Percentiles rank a stretch among this genome's conserved stretches.
phyloP scores from a whole-genome alignment of 305 asterid genomes.

The Plantago rigida region DNA sequence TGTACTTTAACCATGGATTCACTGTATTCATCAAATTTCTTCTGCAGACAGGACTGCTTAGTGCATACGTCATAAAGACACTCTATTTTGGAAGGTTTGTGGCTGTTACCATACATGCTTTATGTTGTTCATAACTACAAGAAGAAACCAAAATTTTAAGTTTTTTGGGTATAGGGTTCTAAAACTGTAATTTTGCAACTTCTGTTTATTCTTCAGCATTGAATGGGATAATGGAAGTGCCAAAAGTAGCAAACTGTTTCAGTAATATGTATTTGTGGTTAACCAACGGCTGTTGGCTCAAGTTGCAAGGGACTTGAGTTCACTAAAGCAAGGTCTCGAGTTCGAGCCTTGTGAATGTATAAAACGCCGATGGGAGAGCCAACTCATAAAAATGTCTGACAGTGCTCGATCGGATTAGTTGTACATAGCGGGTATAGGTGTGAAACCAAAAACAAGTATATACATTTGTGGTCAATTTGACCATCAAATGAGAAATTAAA shows the following conservation, averaged over 20 bases:
- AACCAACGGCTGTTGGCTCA: no score
- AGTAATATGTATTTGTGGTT: neutral
- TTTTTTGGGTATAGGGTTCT: neutral
- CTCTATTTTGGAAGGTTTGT: slow-evolving; percentile 68
- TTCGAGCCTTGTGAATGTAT: no score
- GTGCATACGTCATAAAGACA: slow-evolving; percentile 61
- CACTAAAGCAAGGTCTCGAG: no score
- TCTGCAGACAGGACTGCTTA: slow-evolving; percentile 54
- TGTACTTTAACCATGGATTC: slow-evolving; percentile 7
- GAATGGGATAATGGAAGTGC: neutral
- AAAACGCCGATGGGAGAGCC: no score
- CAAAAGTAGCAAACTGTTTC: slow-evolving; percentile 8
- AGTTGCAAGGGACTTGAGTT: no score
- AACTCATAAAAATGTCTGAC: no score
- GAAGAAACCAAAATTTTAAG: slow-evolving; percentile 1
- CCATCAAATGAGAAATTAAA: neutral
- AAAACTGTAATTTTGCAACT: neutral
- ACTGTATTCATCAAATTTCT: slow-evolving; percentile 18
- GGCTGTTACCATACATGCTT: neutral
- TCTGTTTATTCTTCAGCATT: neutral
- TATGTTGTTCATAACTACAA: neutral
- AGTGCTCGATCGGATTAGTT: no score
- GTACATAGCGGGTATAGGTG: no score
- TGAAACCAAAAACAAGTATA: neutral
- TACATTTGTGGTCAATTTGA: neutral